phyloP scores from a whole-genome alignment of 2,329 filamentous ascomycete genomes.

The Myriosclerotinia curreyana region DNA sequence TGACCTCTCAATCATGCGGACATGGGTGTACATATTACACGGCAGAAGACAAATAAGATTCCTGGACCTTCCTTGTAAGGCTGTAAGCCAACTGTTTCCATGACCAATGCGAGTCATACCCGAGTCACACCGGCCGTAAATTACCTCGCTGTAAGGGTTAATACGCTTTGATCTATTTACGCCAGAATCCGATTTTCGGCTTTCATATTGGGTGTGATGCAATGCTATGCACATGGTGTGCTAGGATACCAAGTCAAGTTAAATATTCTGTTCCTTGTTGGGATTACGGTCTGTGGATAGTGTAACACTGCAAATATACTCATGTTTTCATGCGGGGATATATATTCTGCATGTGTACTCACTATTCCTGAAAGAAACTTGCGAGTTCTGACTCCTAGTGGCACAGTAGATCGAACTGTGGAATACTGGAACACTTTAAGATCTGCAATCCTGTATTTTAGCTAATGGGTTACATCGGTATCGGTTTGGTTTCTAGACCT shows the following conservation, averaged over 20 bases:
- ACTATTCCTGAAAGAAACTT: neutral
- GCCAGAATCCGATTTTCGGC: neutral
- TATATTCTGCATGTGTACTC: neutral
- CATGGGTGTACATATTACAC: neutral
- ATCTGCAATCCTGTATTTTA: neutral
- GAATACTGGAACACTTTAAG: neutral
- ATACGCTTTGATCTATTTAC: neutral
- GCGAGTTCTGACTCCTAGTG: neutral
- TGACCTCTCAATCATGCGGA: slow-evolving; percentile 13
- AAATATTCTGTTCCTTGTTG: neutral
- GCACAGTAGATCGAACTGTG: neutral
- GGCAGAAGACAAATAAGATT: neutral
- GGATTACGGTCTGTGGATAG: neutral
- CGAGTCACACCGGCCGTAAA: neutral
- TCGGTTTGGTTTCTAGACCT: neutral
- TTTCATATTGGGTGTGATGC: neutral
- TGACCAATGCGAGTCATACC: slow-evolving; percentile 13
- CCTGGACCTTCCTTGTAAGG: slow-evolving; percentile 18
- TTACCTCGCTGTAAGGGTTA: neutral
- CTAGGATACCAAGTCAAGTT: neutral
- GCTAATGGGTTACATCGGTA: neutral
- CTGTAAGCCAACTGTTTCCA: slow-evolving; percentile 8
- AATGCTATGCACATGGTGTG: neutral
- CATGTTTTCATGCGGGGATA: too few relatives aligned
- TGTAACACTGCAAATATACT: neutral